A percentile compares a stretch with the other conserved stretches of the same genome.
Evolutionary conservation across 2,329 filamentous ascomycete species (phyloP).

Genomic region (Tolypocladium ophioglossoides): DNA sequence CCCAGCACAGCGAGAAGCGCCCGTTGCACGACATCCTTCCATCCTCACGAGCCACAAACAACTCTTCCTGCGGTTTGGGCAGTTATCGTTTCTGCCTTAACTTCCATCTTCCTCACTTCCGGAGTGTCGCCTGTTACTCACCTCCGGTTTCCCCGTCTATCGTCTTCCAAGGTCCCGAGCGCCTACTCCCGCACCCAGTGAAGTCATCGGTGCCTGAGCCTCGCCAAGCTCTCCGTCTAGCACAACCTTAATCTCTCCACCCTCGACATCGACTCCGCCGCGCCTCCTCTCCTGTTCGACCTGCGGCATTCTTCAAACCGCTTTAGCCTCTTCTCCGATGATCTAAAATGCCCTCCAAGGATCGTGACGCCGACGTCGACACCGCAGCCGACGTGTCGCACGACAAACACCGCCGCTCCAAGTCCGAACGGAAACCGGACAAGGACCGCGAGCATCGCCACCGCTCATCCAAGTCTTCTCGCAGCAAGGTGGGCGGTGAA

Average conservation of each 20-base stretch:
- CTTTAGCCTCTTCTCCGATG: constrained; percentile 12
- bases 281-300: neutral
- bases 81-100: constrained; percentile 1
- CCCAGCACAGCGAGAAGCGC: neutral
- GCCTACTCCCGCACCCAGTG: neutral
- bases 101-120: neutral
- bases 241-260: neutral
- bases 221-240: neutral
- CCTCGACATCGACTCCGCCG: neutral
- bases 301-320: neutral
- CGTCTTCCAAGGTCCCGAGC: neutral
- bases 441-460: constrained; percentile 23
- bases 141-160: neutral
- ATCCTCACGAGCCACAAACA: neutral
- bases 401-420: constrained; percentile 29
- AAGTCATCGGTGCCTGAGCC: neutral
- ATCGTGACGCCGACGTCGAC: constrained; percentile 28
- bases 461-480: constrained; percentile 29
- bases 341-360: constrained; percentile 28
- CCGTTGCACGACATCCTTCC: neutral
- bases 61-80: neutral
- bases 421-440: constrained; percentile 26
- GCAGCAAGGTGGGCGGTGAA: constrained; percentile 27
- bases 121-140: neutral
- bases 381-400: constrained; percentile 23